phyloP scores from a whole-genome alignment of 163 green algal species.

The Scenedesmus sp. region DNA sequence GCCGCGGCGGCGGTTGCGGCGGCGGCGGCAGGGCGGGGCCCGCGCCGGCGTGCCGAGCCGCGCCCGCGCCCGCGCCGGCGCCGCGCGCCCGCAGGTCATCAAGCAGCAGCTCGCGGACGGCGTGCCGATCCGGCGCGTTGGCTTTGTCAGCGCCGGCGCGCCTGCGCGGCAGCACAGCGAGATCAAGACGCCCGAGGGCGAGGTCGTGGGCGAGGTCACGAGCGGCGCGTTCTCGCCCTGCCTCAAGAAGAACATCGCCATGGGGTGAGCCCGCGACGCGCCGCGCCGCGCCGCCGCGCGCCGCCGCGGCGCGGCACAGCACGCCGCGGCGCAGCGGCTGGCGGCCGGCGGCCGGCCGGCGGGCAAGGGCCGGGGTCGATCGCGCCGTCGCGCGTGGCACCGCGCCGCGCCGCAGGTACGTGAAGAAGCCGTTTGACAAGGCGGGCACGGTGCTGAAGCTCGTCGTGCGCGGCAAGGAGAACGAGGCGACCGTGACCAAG shows the following conservation, averaged over 20 bases:
- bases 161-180: conserved; percentile 76
- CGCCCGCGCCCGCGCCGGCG: no score
- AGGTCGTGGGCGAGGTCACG: conserved; percentile 91
- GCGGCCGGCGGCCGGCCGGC: no score
- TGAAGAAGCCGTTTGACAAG: conserved; percentile 93
- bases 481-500: conserved; percentile 91
- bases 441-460: conserved; percentile 95
- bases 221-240: conserved; percentile 94
- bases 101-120: conserved; percentile 94
- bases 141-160: conserved; percentile 84
- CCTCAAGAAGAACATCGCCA: conserved; percentile 99
- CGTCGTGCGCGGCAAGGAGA: conserved; percentile 89
- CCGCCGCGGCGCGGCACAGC: no score
- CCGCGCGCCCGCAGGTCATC: conserved; percentile 75
- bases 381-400: neutral
- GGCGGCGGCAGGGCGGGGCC: no score
- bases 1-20: no score
- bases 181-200: conserved; percentile 79
- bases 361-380: no score
- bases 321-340: no score
- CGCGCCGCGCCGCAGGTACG: conserved; percentile 68
- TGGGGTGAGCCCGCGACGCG: conserved; percentile 91
- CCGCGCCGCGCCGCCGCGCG: neutral
- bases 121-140: conserved; percentile 85
- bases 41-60: no score